These are phyloP conservation scores for Zoysia japonica DNA, from an alignment of 176 grass and related monocot species.

Conservation along the genomic window DNA sequence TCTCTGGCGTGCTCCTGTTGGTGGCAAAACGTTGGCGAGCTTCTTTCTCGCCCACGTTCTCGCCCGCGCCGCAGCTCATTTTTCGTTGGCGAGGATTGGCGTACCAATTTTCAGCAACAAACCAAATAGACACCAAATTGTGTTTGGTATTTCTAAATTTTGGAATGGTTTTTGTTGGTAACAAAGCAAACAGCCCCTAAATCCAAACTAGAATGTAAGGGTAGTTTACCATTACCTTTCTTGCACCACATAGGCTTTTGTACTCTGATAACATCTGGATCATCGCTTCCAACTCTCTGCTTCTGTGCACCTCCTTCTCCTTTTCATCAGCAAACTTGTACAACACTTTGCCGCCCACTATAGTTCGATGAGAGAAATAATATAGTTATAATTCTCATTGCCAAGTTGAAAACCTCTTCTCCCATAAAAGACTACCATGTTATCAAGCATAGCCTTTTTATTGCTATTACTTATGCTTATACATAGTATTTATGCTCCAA, in stretches of 20 bases:
- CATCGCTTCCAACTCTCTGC: slow-evolving; percentile 51
- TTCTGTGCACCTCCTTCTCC: slow-evolving; percentile 57
- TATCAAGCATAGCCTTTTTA: neutral
- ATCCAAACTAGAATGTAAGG: neutral
- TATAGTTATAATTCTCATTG: neutral
- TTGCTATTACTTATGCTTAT: neutral
- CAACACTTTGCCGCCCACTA: slow-evolving; percentile 48
- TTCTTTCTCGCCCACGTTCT: too few species aligned
- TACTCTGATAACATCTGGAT: slow-evolving; percentile 43
- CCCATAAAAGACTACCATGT: neutral
- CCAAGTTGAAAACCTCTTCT: neutral
- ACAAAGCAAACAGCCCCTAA: too few species aligned
- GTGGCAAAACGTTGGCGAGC: too few species aligned
- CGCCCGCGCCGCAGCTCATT: too few species aligned
- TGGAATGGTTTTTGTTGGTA: too few species aligned
- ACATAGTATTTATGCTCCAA: neutral
- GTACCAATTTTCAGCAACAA: too few species aligned
- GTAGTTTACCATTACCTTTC: slow-evolving; percentile 40
- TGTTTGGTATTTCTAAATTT: too few species aligned
- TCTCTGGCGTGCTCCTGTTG: too few species aligned
- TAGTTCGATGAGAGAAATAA: slow-evolving; percentile 25
- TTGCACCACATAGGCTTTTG: slow-evolving; percentile 43
- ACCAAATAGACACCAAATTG: too few species aligned
- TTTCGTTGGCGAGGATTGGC: too few species aligned
- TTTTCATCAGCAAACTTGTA: slow-evolving; percentile 59